Percentiles rank a stretch among this genome's conserved stretches.
These are phyloP conservation scores for Eucalyptus tenuipes DNA, from an alignment of 345 rosid species.

Conservation along the genomic window DNA sequence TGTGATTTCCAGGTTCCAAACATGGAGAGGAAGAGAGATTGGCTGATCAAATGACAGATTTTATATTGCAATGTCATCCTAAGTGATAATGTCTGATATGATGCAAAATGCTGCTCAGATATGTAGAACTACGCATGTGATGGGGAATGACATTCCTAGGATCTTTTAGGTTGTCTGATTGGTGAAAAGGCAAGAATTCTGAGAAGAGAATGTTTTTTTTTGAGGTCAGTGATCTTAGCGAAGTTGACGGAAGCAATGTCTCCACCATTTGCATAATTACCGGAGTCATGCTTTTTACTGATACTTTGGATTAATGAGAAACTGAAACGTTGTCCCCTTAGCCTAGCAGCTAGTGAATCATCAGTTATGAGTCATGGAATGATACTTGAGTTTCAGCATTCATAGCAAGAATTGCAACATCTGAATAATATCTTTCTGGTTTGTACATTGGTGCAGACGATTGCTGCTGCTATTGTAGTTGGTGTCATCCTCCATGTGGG, in stretches of 20 bases:
- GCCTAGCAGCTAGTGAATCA: neutral
- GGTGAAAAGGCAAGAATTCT: neutral
- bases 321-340: neutral
- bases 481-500: constrained; percentile 74
- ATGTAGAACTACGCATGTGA: neutral
- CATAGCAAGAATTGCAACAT: neutral
- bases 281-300: neutral
- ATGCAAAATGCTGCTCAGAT: neutral
- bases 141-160: neutral
- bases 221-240: neutral
- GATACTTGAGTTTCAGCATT: neutral
- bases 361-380: neutral
- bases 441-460: constrained; percentile 35
- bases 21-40: neutral
- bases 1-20: neutral
- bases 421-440: neutral
- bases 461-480: constrained; percentile 84
- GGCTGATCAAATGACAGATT: neutral
- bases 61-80: neutral
- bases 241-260: neutral
- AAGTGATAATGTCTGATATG: neutral
- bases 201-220: neutral
- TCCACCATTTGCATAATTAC: neutral
- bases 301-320: neutral
- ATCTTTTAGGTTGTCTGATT: neutral